phyloP scores from a whole-genome alignment of 1,284 basidiomycete species.

The Kwoniella shivajii region DNA sequence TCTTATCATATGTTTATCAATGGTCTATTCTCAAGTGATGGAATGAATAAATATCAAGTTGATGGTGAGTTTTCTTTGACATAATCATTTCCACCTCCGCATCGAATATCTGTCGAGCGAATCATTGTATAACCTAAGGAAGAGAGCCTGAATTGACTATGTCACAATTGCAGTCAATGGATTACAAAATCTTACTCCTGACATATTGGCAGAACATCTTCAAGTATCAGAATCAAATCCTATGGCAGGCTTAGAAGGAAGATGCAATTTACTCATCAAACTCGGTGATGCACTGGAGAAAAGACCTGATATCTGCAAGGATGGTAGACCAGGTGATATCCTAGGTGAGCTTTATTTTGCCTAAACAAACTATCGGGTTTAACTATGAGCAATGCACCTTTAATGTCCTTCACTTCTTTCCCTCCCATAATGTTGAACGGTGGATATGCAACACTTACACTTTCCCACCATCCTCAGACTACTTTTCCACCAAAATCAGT shows the following conservation, averaged over 20 bases:
- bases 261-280: conserved; percentile 72
- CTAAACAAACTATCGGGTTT: neutral
- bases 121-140: neutral
- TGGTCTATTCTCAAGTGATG: conserved; percentile 77
- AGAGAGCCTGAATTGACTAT: neutral
- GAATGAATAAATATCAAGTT: conserved; percentile 67
- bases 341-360: conserved; percentile 60
- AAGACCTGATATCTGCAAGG: conserved; percentile 65
- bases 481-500: conserved; percentile 28
- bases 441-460: neutral
- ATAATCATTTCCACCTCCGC: neutral
- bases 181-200: conserved; percentile 66
- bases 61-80: conserved; percentile 63
- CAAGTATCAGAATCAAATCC: conserved; percentile 78
- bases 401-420: neutral
- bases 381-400: no score
- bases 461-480: no score
- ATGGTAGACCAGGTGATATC: conserved; percentile 77
- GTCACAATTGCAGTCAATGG: conserved; percentile 64
- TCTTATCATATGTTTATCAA: conserved; percentile 84
- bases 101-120: no score
- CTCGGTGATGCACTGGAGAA: conserved; percentile 69
- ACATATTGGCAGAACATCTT: conserved; percentile 69
- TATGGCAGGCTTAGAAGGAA: conserved; percentile 87
- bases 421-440: neutral